Evolutionary conservation across 768 basidiomycete genomes (phyloP).

Genomic region (Clavaria fumosa): DNA sequence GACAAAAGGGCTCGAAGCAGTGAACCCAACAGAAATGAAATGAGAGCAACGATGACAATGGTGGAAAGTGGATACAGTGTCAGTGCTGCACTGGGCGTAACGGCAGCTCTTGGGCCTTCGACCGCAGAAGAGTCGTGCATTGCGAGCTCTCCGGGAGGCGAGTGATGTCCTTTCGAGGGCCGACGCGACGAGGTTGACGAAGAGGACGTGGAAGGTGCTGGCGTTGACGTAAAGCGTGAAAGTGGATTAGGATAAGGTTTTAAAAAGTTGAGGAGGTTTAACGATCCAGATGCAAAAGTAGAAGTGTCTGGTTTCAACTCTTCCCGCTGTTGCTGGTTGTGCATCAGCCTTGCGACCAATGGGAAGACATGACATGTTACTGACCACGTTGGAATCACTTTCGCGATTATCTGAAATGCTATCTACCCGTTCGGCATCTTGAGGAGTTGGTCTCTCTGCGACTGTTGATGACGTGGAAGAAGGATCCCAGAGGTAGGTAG

Average conservation of each 20-base stretch:
- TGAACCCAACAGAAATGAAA: constrained; percentile 86
- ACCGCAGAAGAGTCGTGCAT: constrained; percentile 15
- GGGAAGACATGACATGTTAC: no score
- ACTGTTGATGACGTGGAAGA: constrained; percentile 7
- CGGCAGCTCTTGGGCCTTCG: constrained; percentile 10
- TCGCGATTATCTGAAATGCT: constrained; percentile 13
- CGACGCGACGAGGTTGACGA: neutral
- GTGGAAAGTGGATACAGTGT: constrained; percentile 32
- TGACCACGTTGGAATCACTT: constrained; percentile 15
- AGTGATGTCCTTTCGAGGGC: constrained; percentile 3
- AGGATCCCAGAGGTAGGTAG: constrained; percentile 41
- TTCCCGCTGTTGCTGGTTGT: no score
- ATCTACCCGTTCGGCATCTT: constrained; percentile 10
- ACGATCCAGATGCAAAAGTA: no score
- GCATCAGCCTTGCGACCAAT: no score
- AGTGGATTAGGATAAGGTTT: constrained; percentile 45
- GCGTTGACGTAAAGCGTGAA: constrained; percentile 30
- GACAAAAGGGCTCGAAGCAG: constrained; percentile 76
- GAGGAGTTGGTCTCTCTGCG: constrained; percentile 11
- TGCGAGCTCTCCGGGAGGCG: constrained; percentile 25
- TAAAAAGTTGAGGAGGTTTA: constrained; percentile 45
- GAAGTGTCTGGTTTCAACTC: no score
- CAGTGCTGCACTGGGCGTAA: constrained; percentile 8
- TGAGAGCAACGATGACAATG: constrained; percentile 63
- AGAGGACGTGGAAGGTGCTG: constrained; percentile 1